Evolutionary conservation across 805 yeast genomes (phyloP), one percentile per base, ranked within the genome.

Genomic region (Kockiozyma suomiensis): DNA sequence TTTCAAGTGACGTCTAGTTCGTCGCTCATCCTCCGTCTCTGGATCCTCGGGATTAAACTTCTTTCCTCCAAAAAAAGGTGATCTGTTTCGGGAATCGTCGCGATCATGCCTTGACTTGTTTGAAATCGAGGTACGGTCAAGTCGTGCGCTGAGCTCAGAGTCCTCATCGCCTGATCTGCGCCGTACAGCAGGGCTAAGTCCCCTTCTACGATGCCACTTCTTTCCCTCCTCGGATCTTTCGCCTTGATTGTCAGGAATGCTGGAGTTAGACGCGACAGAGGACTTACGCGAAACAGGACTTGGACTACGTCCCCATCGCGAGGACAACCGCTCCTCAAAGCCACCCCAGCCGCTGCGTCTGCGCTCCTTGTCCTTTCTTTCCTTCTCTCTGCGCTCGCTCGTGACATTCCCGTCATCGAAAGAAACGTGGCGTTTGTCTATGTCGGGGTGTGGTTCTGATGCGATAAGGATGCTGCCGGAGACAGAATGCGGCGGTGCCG

Each of bases 1-100:
- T 7, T 35, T n/a, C 12, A 56, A 17, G 21, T 45, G 50, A n/a
- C 41, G 60, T n/a, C 63, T 43, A 17, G 48, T 46, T 33, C 32
- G 23, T n/a, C 56, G 32, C 21, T 61, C 65, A 6, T 54, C 56
- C 19, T 61, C 63, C 6, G 62, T 54, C 33, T 59, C 64, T 8
- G 64, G 64, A 3, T 58, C 59, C 25, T 57, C 49, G 6, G 62
- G 62, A 23, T 59, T 42, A 47, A 47, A 58, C 37, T 50, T 43
- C 46, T 49, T 52, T 17, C 28, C 28, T 19, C 56, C 56, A 17
- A 54, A 59, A 15, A 59, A 25, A 23, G 46, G 17, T 4, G 23
- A 3, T 7, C 59, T 30, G 12, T 19, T 8, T 21, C 42, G 37
- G 6, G 56, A 52, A 1, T 40, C 17, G n/a, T 21, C n/a, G 17